These are phyloP conservation scores for rapeseed (Brassica napus) DNA, from an alignment of 345 rosid genomes.

Conservation along the genomic window Da-Ae NC_063443.1:15532001-15532500, in stretches of 20 bases:
- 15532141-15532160: not conserved
- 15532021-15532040: not conserved
- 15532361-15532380: not conserved
- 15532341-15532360: not conserved
- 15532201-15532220: not conserved
- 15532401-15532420: not conserved
- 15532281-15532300: not conserved
- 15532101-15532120: not conserved
- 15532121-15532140: not conserved
- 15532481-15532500: too few species aligned
- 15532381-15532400: not conserved
- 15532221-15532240: not conserved
- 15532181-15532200: not conserved
- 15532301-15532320: not conserved
- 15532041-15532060: not conserved
- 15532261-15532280: not conserved
- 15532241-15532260: not conserved
- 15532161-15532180: not conserved
- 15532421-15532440: not conserved
- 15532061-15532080: not conserved
- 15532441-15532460: not conserved
- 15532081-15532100: not conserved
- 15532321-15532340: not conserved
- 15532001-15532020: not conserved
- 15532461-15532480: too few species aligned